Percentiles rank a stretch among this genome's conserved stretches.
Evolutionary conservation across 1,284 basidiomycete genomes (phyloP).

Genomic region (Xanthoconium separans): DNA sequence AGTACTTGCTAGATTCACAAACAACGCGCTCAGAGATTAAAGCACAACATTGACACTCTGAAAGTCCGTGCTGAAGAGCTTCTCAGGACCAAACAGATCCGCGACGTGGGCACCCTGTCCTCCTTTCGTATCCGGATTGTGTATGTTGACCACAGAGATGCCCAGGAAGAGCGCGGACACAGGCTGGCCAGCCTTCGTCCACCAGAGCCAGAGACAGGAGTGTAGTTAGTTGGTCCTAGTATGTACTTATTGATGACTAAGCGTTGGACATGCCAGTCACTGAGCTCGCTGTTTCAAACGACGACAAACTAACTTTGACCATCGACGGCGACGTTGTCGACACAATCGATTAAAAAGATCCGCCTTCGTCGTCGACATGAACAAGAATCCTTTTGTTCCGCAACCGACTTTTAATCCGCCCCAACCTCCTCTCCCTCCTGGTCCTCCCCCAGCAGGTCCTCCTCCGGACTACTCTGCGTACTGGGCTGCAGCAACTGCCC

Average conservation of each 20-base stretch:
- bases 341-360: conserved; percentile 15
- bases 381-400: conserved; percentile 78
- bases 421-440: conserved; percentile 75
- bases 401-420: conserved; percentile 64
- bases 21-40: conserved; percentile 14
- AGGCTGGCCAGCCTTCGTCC: conserved; percentile 19
- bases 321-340: conserved; percentile 7
- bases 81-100: conserved; percentile 22
- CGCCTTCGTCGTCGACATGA: conserved; percentile 43
- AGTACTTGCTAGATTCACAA: conserved; percentile 18
- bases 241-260: conserved; percentile 23
- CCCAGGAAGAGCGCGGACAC: conserved; percentile 20
- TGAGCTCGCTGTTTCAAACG: conserved; percentile 26
- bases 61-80: conserved; percentile 15
- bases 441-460: conserved; percentile 71
- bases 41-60: conserved; percentile 9
- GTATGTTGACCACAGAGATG: background rate
- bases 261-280: conserved; percentile 19
- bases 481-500: conserved; percentile 63
- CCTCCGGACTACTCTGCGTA: conserved; percentile 75
- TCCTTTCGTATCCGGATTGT: background rate
- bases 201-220: no score
- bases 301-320: conserved; percentile 16
- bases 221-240: background rate
- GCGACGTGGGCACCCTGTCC: conserved; percentile 20